Evolutionary conservation across 257 asterid species (phyloP).

Genomic region (Ligustrum vulgare): DNA sequence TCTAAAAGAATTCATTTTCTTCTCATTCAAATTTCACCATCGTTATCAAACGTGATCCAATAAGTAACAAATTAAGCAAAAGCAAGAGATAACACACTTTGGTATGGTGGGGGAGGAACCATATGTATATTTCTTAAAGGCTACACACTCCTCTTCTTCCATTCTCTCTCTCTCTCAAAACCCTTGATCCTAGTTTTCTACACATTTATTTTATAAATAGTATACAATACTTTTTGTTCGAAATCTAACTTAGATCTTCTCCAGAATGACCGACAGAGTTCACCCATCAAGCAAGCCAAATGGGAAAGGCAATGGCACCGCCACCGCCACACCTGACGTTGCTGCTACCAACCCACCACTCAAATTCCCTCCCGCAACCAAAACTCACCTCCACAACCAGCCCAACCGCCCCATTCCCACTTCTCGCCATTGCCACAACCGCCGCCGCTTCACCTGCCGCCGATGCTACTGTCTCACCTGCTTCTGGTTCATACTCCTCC

Average conservation of each 20-base stretch:
- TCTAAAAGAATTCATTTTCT: too few species aligned
- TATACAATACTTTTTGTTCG: background rate
- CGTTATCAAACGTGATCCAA: too few species aligned
- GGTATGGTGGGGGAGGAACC: too few species aligned
- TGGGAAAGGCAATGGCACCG: conserved; percentile 14
- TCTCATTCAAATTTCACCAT: too few species aligned
- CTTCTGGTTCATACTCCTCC: conserved; percentile 56
- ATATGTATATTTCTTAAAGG: too few species aligned
- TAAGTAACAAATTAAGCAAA: too few species aligned
- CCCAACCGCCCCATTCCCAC: conserved; percentile 47
- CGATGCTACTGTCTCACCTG: conserved; percentile 54
- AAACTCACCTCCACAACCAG: conserved; percentile 42
- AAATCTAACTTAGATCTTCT: background rate
- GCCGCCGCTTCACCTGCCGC: conserved; percentile 39
- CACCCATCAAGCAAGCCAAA: conserved; percentile 27
- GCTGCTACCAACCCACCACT: conserved; percentile 8
- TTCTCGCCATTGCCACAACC: conserved; percentile 34
- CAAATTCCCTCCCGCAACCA: conserved; percentile 31
- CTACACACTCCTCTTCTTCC: too few species aligned
- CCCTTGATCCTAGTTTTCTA: background rate
- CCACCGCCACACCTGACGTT: conserved; percentile 1
- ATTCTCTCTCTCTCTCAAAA: background rate
- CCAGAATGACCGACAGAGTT: conserved; percentile 30
- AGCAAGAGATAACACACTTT: too few species aligned
- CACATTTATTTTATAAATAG: background rate